Conservation (phyloP, 2,329 filamentous ascomycete genomes). For the Xylariales sp. region DNA sequence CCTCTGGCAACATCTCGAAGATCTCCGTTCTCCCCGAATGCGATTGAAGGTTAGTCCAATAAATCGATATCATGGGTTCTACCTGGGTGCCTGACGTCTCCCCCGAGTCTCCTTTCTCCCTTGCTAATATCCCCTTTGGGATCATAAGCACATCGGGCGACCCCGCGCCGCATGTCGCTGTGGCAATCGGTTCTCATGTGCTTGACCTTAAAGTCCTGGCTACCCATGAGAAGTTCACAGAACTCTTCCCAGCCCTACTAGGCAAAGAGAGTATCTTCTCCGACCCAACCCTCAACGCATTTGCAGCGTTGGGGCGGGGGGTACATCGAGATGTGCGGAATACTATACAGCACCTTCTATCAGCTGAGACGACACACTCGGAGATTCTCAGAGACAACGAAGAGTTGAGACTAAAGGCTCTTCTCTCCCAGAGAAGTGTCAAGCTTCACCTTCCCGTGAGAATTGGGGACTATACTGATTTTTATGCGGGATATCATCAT, state of each 20-base stretch:
- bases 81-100: constrained; percentile 51
- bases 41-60: background rate
- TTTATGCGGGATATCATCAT: constrained; percentile 84
- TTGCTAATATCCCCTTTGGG: constrained; percentile 86
- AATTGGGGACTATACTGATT: constrained; percentile 87
- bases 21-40: background rate
- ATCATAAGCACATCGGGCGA: constrained; percentile 75
- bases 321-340: constrained; percentile 75
- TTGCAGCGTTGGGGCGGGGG: constrained; percentile 76
- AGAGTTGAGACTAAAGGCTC: constrained; percentile 64
- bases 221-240: constrained; percentile 36
- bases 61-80: constrained; percentile 39
- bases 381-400: constrained; percentile 72
- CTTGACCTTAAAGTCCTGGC: constrained; percentile 70
- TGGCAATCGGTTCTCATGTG: constrained; percentile 78
- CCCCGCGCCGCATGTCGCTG: constrained; percentile 69
- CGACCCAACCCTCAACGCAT: constrained; percentile 75
- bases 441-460: constrained; percentile 78
- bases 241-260: constrained; percentile 56
- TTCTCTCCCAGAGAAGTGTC: constrained; percentile 70
- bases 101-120: constrained; percentile 69
- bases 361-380: constrained; percentile 67
- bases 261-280: constrained; percentile 71
- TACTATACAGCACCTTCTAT: constrained; percentile 75
- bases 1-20: background rate